phyloP scores from a whole-genome alignment of 768 basidiomycete genomes.

The Daedaleopsis sinensis region DNA sequence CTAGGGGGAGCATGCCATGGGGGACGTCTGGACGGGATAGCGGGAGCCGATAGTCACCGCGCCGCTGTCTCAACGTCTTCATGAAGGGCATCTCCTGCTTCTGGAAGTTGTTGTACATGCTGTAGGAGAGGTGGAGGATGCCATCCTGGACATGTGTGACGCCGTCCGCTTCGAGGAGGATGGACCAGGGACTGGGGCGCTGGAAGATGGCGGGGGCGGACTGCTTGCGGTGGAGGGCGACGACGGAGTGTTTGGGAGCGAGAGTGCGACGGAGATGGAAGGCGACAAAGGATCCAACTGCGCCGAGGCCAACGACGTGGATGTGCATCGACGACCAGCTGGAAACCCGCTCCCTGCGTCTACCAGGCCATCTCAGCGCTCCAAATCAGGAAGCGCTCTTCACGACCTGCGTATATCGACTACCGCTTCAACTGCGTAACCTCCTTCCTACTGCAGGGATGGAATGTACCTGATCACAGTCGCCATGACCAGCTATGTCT shows the following conservation, averaged over 20 bases:
- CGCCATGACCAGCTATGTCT: no score
- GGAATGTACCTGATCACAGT: no score
- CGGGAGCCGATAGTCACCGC: neutral
- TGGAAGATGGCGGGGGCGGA: constrained; percentile 40
- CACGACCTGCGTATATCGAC: no score
- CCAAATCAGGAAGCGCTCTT: no score
- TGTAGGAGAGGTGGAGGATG: constrained; percentile 41
- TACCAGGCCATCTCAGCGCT: no score
- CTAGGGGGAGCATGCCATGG: neutral
- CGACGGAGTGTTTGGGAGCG: constrained; percentile 53
- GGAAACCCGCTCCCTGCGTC: no score
- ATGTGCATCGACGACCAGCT: constrained; percentile 54
- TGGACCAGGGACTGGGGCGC: constrained; percentile 33
- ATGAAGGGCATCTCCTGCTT: neutral
- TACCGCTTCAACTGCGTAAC: no score
- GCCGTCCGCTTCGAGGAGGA: constrained; percentile 57
- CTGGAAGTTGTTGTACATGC: neutral
- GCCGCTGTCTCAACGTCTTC: constrained; percentile 25
- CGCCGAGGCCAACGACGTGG: constrained; percentile 79
- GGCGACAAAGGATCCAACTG: constrained; percentile 82
- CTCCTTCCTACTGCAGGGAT: no score
- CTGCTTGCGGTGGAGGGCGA: constrained; percentile 66
- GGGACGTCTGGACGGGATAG: neutral
- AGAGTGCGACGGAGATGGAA: constrained; percentile 73
- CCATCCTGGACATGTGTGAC: constrained; percentile 43